phyloP scores from a whole-genome alignment of 805 yeast genomes.

The Wickerhamomyces strasburgensis region DNA sequence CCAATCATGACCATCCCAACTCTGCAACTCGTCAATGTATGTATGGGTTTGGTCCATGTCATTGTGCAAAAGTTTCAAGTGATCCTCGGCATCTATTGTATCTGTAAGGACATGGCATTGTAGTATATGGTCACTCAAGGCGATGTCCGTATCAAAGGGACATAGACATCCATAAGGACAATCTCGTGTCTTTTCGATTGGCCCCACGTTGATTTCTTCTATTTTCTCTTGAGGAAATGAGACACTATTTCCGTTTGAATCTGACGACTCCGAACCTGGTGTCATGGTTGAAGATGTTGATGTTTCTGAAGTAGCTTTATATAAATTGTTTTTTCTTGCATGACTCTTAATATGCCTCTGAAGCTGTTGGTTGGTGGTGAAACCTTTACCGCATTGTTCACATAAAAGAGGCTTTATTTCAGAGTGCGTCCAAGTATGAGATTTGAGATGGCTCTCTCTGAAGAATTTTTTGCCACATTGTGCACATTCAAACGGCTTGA shows the following conservation, averaged over 20 bases:
- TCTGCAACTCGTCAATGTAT: not conserved
- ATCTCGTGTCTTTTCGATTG: not conserved
- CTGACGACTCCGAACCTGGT: constrained; percentile 27
- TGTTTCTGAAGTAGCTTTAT: not conserved
- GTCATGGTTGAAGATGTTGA: constrained; percentile 14
- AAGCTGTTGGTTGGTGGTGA: constrained; percentile 53
- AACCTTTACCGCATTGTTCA: constrained; percentile 53
- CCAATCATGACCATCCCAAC: constrained; percentile 11
- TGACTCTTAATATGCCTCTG: constrained; percentile 58
- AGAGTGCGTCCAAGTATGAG: constrained; percentile 68
- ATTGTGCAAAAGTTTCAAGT: not conserved
- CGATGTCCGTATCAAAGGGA: not conserved
- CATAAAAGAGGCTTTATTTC: constrained; percentile 53
- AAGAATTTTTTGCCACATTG: constrained; percentile 59
- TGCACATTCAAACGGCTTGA: constrained; percentile 65
- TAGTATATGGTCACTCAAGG: constrained; percentile 4
- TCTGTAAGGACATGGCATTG: constrained; percentile 5
- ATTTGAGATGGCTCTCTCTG: constrained; percentile 71
- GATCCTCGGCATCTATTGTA: constrained; percentile 2
- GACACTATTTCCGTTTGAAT: not conserved
- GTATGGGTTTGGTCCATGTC: not conserved
- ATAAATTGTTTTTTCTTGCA: constrained; percentile 9
- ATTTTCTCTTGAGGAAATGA: too few relatives aligned
- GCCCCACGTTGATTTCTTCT: too few relatives aligned
- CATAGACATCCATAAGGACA: constrained; percentile 4